Evolutionary conservation across 495 filamentous ascomycete species (phyloP).

Genomic region (Penicillium lagena): DNA sequence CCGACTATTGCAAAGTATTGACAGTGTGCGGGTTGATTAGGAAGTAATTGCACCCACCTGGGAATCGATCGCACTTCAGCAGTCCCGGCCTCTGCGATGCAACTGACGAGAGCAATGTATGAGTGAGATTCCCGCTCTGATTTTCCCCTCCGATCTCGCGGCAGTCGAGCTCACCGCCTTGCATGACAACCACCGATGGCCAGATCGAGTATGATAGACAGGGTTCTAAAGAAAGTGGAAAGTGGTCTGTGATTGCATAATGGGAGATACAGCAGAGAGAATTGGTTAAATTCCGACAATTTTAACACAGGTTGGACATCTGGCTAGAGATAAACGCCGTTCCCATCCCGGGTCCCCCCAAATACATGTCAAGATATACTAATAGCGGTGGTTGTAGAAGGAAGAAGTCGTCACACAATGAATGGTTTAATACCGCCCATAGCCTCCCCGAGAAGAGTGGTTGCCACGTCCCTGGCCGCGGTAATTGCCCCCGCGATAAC

Average conservation of each 20-base stretch:
- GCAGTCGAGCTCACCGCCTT: constrained; percentile 18
- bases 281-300: no score
- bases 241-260: no score
- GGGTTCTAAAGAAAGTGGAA: no score
- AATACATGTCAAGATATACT: constrained; percentile 3
- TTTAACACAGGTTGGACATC: not conserved
- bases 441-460: constrained; percentile 24
- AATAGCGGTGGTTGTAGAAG: constrained; percentile 4
- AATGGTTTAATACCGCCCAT: constrained; percentile 30
- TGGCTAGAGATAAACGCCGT: constrained; percentile 1
- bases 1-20: not conserved
- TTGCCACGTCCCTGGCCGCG: constrained; percentile 19
- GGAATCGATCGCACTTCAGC: no score
- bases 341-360: not conserved
- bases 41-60: constrained; percentile 1
- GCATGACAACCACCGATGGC: constrained; percentile 6
- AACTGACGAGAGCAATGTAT: constrained; percentile 10
- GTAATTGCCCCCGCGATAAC: constrained; percentile 23
- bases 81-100: no score
- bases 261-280: no score
- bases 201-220: no score
- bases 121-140: constrained; percentile 8
- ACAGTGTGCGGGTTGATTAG: not conserved
- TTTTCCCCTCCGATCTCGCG: constrained; percentile 34
- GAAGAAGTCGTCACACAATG: constrained; percentile 6